Base-by-base conservation (phyloP, 2,329 filamentous ascomycete genomes). In the Aquanectria penicillioides region DNA sequence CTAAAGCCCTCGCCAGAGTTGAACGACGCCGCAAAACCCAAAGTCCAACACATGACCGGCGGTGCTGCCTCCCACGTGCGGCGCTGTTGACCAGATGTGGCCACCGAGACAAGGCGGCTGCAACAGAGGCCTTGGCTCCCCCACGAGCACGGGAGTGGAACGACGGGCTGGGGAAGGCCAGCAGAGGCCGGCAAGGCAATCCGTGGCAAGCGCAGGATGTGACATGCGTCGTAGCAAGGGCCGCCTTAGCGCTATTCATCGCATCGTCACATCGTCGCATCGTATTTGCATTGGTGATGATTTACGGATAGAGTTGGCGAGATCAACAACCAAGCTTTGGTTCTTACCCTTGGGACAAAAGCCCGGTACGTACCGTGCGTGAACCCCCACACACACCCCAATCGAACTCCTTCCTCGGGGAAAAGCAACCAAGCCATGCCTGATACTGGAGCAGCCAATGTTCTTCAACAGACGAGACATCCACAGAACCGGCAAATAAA, bases 41-140 rank as follows among this genome's bases (percentile, higher is more conserved):
- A 38, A 15, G 22, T 44, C 41, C 41, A 23, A 55, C 20, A 33
- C 55, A 47, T 54, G 47, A 55, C 29, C 38, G 23, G 46, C 52
- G 29, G 26, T 10, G 36, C 17, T 23, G 26, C 31, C 46, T 61
- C 58, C 60, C 65, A 68, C 65, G 65, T 68, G 64, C 15, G 25
- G 25, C 41, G 22, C 33, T 56, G 41, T 34, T 57, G 36, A 18
- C 65, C 63, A 46, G 56, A 68, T 68, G 54, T 41, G 49, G 63
- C 54, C 61, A 68, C 66, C 65, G 66, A 68, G 58, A 26, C 20
- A 36, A 43, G 15, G 25, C 15, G 15, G 33, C 33, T 12, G 22
- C 18, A 12, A 18, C 25, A 13, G 25, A 18, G 40, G n/a, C 31
- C 17, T 15, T 41, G 38, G 38, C 8, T 25, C n/a, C n/a, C n/a